Percentiles rank a stretch among this genome's conserved stretches.
These are phyloP conservation scores for Erythrophleum fordii DNA, from an alignment of 306 rosid genomes.

Conservation along the genomic window DNA sequence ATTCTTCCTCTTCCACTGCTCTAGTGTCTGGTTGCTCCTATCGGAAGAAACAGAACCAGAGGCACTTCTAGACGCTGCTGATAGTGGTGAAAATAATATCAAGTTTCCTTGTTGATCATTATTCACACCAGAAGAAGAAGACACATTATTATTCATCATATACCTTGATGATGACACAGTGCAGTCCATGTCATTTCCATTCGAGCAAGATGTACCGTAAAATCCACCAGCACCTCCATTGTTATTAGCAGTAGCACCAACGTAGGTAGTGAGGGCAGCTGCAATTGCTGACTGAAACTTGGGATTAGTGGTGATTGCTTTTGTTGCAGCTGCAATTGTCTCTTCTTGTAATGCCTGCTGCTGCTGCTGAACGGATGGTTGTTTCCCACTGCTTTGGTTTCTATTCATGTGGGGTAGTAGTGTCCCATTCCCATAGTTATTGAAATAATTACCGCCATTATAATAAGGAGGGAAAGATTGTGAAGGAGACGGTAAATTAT, in stretches of 20 bases:
- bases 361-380: conserved; percentile 40
- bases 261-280: conserved; percentile 41
- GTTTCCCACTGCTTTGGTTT: conserved; percentile 40
- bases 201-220: too few species aligned
- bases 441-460: conserved; percentile 18
- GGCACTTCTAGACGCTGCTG: conserved; percentile 18
- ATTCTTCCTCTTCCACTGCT: conserved; percentile 32
- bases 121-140: neutral
- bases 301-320: conserved; percentile 40
- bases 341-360: conserved; percentile 6
- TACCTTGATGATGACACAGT: conserved; percentile 31
- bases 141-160: conserved; percentile 31
- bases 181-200: neutral
- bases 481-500: neutral
- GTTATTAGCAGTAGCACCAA: neutral
- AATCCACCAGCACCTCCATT: conserved; percentile 16
- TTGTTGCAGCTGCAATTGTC: conserved; percentile 42
- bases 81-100: conserved; percentile 9
- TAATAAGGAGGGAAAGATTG: neutral
- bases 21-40: neutral
- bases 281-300: conserved; percentile 47
- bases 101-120: conserved; percentile 28
- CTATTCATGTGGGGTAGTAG: neutral
- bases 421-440: neutral
- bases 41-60: conserved; percentile 1